phyloP scores from a whole-genome alignment of 1,284 basidiomycete species.

The Coniferiporia weirii region DNA sequence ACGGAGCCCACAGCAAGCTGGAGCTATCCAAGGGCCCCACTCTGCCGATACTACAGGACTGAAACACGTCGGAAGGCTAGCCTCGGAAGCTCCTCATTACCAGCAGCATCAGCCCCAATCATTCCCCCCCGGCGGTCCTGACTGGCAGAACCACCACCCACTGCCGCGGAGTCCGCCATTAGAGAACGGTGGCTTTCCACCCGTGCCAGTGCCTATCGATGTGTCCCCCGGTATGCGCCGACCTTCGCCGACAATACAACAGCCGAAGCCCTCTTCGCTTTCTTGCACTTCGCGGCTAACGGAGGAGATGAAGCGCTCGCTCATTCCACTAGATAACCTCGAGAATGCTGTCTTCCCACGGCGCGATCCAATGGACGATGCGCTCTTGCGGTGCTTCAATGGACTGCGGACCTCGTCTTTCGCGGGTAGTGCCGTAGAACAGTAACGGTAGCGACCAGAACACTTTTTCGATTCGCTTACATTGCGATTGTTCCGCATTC shows the following conservation, averaged over 20 bases:
- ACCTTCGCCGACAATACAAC: background rate
- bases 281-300: background rate
- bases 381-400: slow-evolving; percentile 10
- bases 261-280: background rate
- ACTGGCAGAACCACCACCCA: background rate
- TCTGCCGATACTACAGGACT: too few relatives aligned
- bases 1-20: background rate
- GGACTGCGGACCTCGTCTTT: slow-evolving; percentile 6
- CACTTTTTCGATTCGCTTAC: background rate
- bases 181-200: too few relatives aligned
- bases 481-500: too few relatives aligned
- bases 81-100: background rate
- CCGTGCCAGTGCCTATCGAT: background rate
- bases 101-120: background rate
- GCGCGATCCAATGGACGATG: slow-evolving; percentile 16
- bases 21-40: too few relatives aligned
- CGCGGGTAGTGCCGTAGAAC: background rate
- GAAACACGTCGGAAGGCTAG: too few relatives aligned
- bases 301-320: slow-evolving; percentile 1
- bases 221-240: background rate
- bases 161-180: background rate
- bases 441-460: background rate
- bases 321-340: slow-evolving; percentile 16
- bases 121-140: background rate
- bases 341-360: slow-evolving; percentile 13